Base-by-base conservation (phyloP, 202 grass and related monocot species). In the Zoysia matrella region DNA sequence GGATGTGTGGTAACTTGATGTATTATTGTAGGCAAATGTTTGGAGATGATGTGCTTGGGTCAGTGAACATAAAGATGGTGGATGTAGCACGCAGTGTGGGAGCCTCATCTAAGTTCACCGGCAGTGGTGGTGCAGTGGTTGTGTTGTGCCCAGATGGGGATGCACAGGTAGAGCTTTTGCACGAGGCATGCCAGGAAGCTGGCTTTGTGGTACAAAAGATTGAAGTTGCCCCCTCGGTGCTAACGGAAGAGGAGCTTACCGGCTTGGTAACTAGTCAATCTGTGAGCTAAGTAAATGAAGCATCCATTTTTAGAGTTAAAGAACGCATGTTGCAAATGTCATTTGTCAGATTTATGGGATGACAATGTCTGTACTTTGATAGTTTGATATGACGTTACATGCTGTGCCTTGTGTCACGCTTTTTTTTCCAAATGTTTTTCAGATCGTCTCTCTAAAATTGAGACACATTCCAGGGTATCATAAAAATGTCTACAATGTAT, bases 31-130 rank as follows among this genome's bases (percentile, higher is more conserved):
- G 95, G 69, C 36, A 94, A 91, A 98, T 97, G 89, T 97, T 94
- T 76, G 94, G 94, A 47, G 89, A 97, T 48, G 81, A 85, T 39
- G 94, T 64, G 8, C 85, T 97, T 13, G 91, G 94, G 1, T 83
- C 57, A 1, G 12, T 97, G 51, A 94, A 97, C 82, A 92, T 94
- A 54, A 85, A 92, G 65, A 94, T 94, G 94, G 81, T 97, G 4
- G 91, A 94, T 74, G 85, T 90, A 30, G 89, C 91, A 1, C 84
- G 94, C 65, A 87, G 83, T 2, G 71, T 90, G 0, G 94, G 94
- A 0, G 91, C 88, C 0, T 84, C 94, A 11, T 80, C 83, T 1
- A 97, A 97, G 80, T 97, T 97, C 80, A 97, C 91, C 0, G 94
- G 94, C 41, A 97, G 94, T 0, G 94, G 91, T 1, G 91, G 94